These are phyloP conservation scores for Aegilops tauschii DNA, from an alignment of 176 grass and related monocot genomes.

Conservation along the genomic window DNA sequence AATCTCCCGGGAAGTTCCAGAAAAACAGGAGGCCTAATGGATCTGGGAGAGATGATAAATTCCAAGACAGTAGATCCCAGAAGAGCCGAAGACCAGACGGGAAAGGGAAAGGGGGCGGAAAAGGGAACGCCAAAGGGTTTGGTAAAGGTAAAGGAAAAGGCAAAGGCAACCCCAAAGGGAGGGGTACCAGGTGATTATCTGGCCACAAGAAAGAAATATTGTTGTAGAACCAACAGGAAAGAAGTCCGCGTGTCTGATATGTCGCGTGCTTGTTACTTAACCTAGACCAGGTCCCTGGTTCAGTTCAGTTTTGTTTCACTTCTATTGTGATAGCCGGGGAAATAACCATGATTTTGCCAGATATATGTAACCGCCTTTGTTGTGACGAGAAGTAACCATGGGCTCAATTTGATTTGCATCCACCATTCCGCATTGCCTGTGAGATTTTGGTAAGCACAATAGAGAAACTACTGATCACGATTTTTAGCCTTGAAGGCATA, in stretches of 20 bases:
- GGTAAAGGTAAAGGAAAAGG: slow-evolving; percentile 24
- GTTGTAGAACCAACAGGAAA: background rate
- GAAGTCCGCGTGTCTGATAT: background rate
- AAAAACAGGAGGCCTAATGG: slow-evolving; percentile 35
- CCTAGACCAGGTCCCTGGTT: background rate
- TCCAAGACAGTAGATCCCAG: slow-evolving; percentile 21
- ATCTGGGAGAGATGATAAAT: slow-evolving; percentile 25
- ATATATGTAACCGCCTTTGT: background rate
- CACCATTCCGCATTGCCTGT: background rate
- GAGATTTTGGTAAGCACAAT: background rate
- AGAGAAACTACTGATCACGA: background rate
- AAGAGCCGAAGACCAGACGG: slow-evolving; percentile 15
- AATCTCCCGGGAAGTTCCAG: slow-evolving; percentile 40
- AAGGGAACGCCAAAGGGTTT: slow-evolving; percentile 5
- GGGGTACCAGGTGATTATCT: slow-evolving; percentile 24
- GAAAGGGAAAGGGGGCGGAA: background rate
- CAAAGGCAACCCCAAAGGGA: slow-evolving; percentile 38
- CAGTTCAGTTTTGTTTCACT: slow-evolving; percentile 22
- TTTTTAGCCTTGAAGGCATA: background rate
- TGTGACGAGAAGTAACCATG: background rate
- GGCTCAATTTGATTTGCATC: background rate
- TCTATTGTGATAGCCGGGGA: background rate
- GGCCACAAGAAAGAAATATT: background rate
- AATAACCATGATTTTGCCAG: background rate
- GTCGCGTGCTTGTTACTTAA: background rate